phyloP scores from a whole-genome alignment of 1,139 yeast genomes.

The Nakaseomyces kungkrabaensis region DNA sequence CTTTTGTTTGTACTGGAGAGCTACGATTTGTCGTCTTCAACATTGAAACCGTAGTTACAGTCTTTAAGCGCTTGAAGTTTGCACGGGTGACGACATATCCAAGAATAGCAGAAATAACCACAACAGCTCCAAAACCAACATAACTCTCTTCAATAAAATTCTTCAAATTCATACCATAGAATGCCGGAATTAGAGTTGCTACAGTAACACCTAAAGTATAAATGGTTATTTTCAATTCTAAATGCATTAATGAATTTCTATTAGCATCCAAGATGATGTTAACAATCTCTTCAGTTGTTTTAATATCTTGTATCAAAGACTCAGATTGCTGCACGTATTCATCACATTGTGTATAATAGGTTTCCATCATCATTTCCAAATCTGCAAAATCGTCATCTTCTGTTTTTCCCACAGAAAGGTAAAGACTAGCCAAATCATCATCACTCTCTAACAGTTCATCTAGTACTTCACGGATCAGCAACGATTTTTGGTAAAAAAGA shows the following conservation, averaged over 20 bases:
- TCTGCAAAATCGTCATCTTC: slow-evolving; percentile 51
- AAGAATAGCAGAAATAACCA: slow-evolving; percentile 32
- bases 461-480: slow-evolving; percentile 56
- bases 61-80: slow-evolving; percentile 34
- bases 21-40: slow-evolving; percentile 21
- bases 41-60: slow-evolving; percentile 39
- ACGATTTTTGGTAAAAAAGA: slow-evolving; percentile 56
- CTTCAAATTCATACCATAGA: slow-evolving; percentile 92
- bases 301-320: slow-evolving; percentile 69
- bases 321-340: slow-evolving; percentile 94
- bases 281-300: slow-evolving; percentile 91
- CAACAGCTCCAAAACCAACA: slow-evolving; percentile 37
- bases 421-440: slow-evolving; percentile 82
- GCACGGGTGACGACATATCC: slow-evolving; percentile 34
- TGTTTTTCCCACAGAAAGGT: slow-evolving; percentile 39
- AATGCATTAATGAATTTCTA: slow-evolving; percentile 84
- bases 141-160: slow-evolving; percentile 76
- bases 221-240: slow-evolving; percentile 75
- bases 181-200: slow-evolving; percentile 62
- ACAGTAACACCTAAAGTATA: slow-evolving; percentile 85
- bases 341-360: slow-evolving; percentile 91
- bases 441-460: slow-evolving; percentile 76
- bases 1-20: neutral
- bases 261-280: slow-evolving; percentile 92
- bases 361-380: slow-evolving; percentile 80